Percentiles rank a stretch among this genome's conserved stretches.
Conservation (phyloP, 352 stramenopile genomes). For the Globisporangium rhizosaccharum region DNA sequence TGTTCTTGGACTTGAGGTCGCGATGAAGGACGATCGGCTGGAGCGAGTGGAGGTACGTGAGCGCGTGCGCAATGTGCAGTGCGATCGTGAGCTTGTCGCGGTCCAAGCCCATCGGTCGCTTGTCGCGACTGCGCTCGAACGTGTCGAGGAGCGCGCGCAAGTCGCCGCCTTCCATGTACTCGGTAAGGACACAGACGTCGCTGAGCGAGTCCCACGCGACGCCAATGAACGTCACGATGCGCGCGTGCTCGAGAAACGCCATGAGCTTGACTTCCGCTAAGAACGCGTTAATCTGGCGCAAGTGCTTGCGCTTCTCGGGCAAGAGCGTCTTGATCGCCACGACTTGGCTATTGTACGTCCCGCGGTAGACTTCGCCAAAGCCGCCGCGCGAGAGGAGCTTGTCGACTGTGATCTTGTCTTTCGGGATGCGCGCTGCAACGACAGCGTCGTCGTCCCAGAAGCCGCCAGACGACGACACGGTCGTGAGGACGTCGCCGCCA, state of each 20-base stretch:
- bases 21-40: slow-evolving; percentile 29
- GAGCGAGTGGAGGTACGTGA: slow-evolving; percentile 51
- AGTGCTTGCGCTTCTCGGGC: slow-evolving; percentile 15
- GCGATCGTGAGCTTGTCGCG: slow-evolving; percentile 49
- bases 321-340: slow-evolving; percentile 23
- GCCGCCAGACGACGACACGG: neutral
- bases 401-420: slow-evolving; percentile 20
- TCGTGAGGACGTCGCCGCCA: neutral
- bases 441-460: slow-evolving; percentile 22
- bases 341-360: slow-evolving; percentile 17
- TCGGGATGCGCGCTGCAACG: slow-evolving; percentile 19
- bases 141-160: slow-evolving; percentile 23
- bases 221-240: slow-evolving; percentile 36
- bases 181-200: slow-evolving; percentile 31
- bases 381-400: slow-evolving; percentile 21
- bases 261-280: slow-evolving; percentile 38
- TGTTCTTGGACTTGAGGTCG: slow-evolving; percentile 40
- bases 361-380: slow-evolving; percentile 31
- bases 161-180: slow-evolving; percentile 44
- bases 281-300: slow-evolving; percentile 31
- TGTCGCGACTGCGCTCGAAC: slow-evolving; percentile 6
- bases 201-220: slow-evolving; percentile 35
- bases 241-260: slow-evolving; percentile 31
- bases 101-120: slow-evolving; percentile 31
- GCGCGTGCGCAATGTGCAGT: slow-evolving; percentile 29